Percentiles rank a stretch among this genome's conserved stretches.
Evolutionary conservation across 1,284 basidiomycete genomes (phyloP).

Genomic region (Papiliotrema nemorosa): DNA sequence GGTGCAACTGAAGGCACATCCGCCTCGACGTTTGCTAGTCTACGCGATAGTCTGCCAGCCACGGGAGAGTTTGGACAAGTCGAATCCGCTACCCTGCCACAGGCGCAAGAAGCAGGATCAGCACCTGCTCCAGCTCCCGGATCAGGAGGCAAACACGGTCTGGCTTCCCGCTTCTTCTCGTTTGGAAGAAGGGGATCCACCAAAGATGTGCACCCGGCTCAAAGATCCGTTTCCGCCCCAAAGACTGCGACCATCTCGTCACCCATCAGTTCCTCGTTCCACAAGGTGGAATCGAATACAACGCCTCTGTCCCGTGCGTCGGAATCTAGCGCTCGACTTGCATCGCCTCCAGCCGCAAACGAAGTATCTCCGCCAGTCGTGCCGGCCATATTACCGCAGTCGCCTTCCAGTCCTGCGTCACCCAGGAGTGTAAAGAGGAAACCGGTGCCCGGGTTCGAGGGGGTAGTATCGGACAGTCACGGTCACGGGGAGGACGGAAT

Average conservation of each 20-base stretch:
- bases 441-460: conserved; percentile 22
- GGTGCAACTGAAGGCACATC: neutral
- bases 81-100: neutral
- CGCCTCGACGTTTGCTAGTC: conserved; percentile 10
- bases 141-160: neutral
- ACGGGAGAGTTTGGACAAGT: neutral
- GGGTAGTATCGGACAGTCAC: neutral
- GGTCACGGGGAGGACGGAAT: conserved; percentile 7
- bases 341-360: too few species aligned
- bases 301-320: neutral
- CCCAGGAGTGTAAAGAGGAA: conserved; percentile 24
- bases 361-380: too few species aligned
- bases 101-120: neutral
- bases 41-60: neutral
- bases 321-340: neutral
- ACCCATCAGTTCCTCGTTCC: conserved; percentile 5
- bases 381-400: neutral
- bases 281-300: neutral
- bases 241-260: conserved; percentile 1
- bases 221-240: conserved; percentile 3
- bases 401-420: neutral
- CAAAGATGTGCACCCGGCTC: neutral
- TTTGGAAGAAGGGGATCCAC: conserved; percentile 4
- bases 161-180: conserved; percentile 3
- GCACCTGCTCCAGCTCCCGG: neutral